Base-by-base conservation (phyloP, 169 alveolate species). In the Amoebophrya sp. region DNA sequence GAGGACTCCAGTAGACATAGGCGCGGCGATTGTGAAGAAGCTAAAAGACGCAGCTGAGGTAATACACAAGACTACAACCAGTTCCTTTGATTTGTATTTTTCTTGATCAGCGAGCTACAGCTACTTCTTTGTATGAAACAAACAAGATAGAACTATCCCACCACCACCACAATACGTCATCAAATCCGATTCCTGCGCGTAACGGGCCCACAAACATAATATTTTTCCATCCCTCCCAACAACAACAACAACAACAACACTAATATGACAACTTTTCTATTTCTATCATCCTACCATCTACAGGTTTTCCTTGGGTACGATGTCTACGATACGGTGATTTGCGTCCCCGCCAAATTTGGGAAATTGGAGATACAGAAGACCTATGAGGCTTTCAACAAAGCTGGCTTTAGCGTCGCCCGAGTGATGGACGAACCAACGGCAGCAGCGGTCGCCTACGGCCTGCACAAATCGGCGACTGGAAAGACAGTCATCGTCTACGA, bases 371-470 rank as follows among this genome's bases (percentile, higher is more conserved):
- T 65, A 29, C 12, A 65, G 26, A 65, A 65, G 33, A 65, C 83
- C 39, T 0, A 12, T 10, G 83, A 65, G 33, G 83, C n/a, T 26
- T 65, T 65, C n/a, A 1, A 1, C 39, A 6, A 65, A 26, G 83
- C 33, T 29, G 83, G 83, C 26, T 65, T 65, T 26, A 29, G 83
- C 39, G 83, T 65, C 12, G 83, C 83, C 39, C 83, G 83, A 18
- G 26, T 65, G 3, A 65, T 65, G 83, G 83, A 65, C 83, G 83
- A 65, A 18, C 83, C 83, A 1, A 12, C 83, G 2, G 83, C 83
- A 0, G 83, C 83, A 1, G 83, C 83, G 36, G 83, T 65, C 26
- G 83, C 83, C 33, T 65, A 65, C n/a, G 83, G 83, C n/a, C 83
- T 65, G 12, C 83, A 65, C 83, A 65, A 65, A 36, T 26, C 39